These are phyloP conservation scores for Dryas octopetala DNA, from an alignment of 306 rosid genomes.

Conservation along the genomic window DNA sequence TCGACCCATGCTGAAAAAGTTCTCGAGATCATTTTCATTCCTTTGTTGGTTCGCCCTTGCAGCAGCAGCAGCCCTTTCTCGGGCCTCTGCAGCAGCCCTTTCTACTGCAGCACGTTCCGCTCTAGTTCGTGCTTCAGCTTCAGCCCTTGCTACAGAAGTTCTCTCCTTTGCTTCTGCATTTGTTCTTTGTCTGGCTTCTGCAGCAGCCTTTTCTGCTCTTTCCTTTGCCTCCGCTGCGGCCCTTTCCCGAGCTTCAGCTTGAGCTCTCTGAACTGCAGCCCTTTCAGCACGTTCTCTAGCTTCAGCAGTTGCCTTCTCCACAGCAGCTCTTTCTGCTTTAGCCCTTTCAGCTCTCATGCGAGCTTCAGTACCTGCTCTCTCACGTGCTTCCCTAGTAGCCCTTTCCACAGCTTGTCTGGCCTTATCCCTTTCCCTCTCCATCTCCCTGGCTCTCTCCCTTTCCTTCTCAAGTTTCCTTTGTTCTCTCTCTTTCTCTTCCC, in stretches of 20 bases:
- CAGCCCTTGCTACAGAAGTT: slow-evolving; percentile 36
- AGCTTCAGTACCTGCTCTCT: slow-evolving; percentile 86
- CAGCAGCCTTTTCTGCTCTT: slow-evolving; percentile 86
- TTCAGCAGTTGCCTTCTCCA: slow-evolving; percentile 75
- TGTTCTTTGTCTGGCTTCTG: slow-evolving; percentile 74
- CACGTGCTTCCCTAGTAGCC: slow-evolving; percentile 99
- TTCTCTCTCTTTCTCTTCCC: slow-evolving; percentile 83
- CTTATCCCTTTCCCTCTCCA: slow-evolving; percentile 63
- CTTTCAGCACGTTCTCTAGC: slow-evolving; percentile 96
- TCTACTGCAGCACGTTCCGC: slow-evolving; percentile 82
- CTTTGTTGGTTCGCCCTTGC: slow-evolving; percentile 75
- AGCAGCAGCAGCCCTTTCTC: slow-evolving; percentile 81
- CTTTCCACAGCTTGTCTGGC: slow-evolving; percentile 95
- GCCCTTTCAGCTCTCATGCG: slow-evolving; percentile 80
- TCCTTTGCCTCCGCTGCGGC: slow-evolving; percentile 88
- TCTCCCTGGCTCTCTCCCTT: slow-evolving; percentile 41
- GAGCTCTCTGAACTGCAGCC: slow-evolving; percentile 98
- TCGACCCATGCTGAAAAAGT: slow-evolving; percentile 74
- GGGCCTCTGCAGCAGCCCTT: slow-evolving; percentile 81
- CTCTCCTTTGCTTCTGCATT: slow-evolving; percentile 52
- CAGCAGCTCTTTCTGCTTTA: slow-evolving; percentile 80
- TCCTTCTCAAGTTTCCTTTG: slow-evolving; percentile 62
- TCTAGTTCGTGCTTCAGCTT: slow-evolving; percentile 76
- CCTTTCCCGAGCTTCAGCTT: slow-evolving; percentile 95
- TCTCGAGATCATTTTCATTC: slow-evolving; percentile 78